Evolutionary conservation across 1,284 basidiomycete species (phyloP).

Genomic region (Leccinum subspadiceum): DNA sequence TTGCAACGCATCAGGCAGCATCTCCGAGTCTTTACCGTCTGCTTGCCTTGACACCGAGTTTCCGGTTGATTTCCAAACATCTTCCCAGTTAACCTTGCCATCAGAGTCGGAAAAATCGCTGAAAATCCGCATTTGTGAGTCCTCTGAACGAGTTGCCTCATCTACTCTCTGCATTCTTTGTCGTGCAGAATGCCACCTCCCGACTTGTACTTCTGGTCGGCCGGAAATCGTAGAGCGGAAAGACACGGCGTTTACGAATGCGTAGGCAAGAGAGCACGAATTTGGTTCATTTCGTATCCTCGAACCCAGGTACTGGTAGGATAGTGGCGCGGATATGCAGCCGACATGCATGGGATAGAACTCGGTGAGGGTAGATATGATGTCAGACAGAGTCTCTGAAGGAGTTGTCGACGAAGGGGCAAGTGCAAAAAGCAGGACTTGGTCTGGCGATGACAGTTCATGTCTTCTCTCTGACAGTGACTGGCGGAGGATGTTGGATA

Average conservation of each 20-base stretch:
- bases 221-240: slow-evolving; percentile 66
- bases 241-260: slow-evolving; percentile 41
- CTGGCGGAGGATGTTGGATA: slow-evolving; percentile 11
- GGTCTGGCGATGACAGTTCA: not conserved
- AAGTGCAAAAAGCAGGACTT: slow-evolving; percentile 49
- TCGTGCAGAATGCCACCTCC: slow-evolving; percentile 60
- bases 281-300: slow-evolving; percentile 20
- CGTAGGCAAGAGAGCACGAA: slow-evolving; percentile 52
- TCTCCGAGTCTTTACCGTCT: not conserved
- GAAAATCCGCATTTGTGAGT: slow-evolving; percentile 10
- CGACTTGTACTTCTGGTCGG: slow-evolving; percentile 55
- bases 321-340: slow-evolving; percentile 55
- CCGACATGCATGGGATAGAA: slow-evolving; percentile 48
- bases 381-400: slow-evolving; percentile 36
- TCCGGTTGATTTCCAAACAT: slow-evolving; percentile 43
- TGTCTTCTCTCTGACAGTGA: slow-evolving; percentile 6
- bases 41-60: not conserved
- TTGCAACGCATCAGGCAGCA: slow-evolving; percentile 16
- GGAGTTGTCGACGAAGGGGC: slow-evolving; percentile 39
- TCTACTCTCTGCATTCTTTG: slow-evolving; percentile 8
- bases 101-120: slow-evolving; percentile 19
- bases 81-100: slow-evolving; percentile 47
- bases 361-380: slow-evolving; percentile 43
- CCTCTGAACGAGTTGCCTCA: slow-evolving; percentile 30
- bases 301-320: slow-evolving; percentile 12